These are phyloP conservation scores for Thoreauomyces humboldtii DNA, from an alignment of 192 early-diverging fungal species.

Conservation along the genomic window DNA sequence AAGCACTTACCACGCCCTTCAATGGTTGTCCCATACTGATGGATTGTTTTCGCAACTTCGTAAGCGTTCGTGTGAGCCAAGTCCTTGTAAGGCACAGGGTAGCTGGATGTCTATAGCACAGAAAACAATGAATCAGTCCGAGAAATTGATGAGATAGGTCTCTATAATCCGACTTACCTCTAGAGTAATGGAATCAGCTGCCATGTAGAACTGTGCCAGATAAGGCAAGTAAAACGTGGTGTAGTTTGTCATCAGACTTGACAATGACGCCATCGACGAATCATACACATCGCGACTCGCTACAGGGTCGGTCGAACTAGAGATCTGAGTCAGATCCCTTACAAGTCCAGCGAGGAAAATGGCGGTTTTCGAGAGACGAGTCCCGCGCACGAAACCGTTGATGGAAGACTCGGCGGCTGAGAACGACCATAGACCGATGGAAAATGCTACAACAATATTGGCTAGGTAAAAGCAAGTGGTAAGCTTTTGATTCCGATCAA, in stretches of 20 bases:
- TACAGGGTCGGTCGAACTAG: too few relatives aligned
- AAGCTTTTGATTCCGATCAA: conserved; percentile 15
- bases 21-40: neutral
- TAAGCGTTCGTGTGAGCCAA: conserved; percentile 13
- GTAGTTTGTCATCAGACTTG: neutral
- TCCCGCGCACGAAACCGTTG: conserved; percentile 10
- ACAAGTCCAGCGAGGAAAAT: too few relatives aligned
- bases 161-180: conserved; percentile 1
- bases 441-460: conserved; percentile 11
- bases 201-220: conserved; percentile 10
- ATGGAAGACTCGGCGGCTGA: neutral
- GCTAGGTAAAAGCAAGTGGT: conserved; percentile 4
- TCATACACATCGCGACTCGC: neutral
- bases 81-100: conserved; percentile 4
- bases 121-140: neutral
- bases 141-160: neutral
- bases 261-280: neutral
- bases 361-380: conserved; percentile 17
- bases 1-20: too few relatives aligned
- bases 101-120: conserved; percentile 3
- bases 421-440: conserved; percentile 15
- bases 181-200: neutral
- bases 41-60: neutral
- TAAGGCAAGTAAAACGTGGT: conserved; percentile 10
- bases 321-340: too few relatives aligned